Percentiles rank a stretch among this genome's conserved stretches.
Conservation (phyloP, 306 rosid genomes). For the Morella rubra region DNA sequence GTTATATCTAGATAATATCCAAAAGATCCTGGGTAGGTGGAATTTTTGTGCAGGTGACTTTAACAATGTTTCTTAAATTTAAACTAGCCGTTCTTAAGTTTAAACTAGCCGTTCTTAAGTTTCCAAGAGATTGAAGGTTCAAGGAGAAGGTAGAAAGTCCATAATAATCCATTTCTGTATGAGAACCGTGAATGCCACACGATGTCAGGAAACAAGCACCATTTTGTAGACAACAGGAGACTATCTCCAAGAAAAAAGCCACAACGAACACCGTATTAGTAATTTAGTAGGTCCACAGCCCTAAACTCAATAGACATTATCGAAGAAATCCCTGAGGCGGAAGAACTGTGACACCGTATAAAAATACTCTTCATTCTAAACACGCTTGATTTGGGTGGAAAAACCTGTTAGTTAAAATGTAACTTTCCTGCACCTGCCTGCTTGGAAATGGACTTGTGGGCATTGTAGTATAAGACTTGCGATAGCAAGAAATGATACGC, state of each 20-base stretch:
- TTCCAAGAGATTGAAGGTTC: not conserved
- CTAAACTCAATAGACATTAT: not conserved
- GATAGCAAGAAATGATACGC: not conserved
- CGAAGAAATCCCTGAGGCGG: not conserved
- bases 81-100: not conserved
- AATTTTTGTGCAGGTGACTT: not conserved
- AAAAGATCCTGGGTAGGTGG: not conserved
- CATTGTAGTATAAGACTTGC: not conserved
- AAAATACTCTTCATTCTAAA: not conserved
- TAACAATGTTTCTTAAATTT: too few relatives aligned
- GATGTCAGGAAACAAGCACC: not conserved
- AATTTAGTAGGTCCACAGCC: not conserved
- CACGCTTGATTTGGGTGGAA: not conserved
- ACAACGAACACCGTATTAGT: not conserved
- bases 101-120: not conserved
- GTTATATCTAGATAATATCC: not conserved
- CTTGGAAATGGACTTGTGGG: not conserved
- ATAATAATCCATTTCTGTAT: not conserved
- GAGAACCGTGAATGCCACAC: not conserved
- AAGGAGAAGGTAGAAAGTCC: not conserved
- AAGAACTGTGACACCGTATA: not conserved
- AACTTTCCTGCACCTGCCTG: not conserved
- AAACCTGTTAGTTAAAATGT: not conserved
- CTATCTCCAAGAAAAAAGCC: not conserved
- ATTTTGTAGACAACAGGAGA: not conserved